A percentile compares a stretch with the other conserved stretches of the same genome.
Conservation (phyloP, 2,329 filamentous ascomycete genomes). For the Pseudogymnoascus sp. region DNA sequence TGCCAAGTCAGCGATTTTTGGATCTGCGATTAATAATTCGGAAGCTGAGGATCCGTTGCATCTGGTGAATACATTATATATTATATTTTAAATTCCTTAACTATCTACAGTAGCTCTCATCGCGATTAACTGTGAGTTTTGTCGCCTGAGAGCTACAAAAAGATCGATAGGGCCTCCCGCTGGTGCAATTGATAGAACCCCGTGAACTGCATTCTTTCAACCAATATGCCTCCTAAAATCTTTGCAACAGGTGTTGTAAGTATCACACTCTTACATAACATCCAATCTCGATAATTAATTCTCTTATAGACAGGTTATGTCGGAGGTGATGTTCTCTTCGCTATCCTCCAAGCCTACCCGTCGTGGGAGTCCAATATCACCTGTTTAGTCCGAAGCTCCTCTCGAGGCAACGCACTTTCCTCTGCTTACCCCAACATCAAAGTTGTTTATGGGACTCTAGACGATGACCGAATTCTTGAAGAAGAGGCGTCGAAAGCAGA, state of each 20-base stretch:
- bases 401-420: slow-evolving; percentile 22
- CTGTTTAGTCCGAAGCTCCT: slow-evolving; percentile 7
- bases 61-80: too few species aligned
- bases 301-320: slow-evolving; percentile 14
- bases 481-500: slow-evolving; percentile 27
- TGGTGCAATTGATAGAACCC: neutral
- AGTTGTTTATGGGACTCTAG: slow-evolving; percentile 24
- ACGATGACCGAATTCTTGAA: slow-evolving; percentile 23
- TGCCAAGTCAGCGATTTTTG: too few species aligned
- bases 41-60: too few species aligned
- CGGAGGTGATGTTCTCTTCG: slow-evolving; percentile 12
- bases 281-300: neutral
- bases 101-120: too few species aligned
- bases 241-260: neutral
- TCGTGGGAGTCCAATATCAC: slow-evolving; percentile 10
- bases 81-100: too few species aligned
- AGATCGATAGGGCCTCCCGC: too few species aligned
- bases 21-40: too few species aligned
- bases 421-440: slow-evolving; percentile 22
- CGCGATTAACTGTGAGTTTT: too few species aligned
- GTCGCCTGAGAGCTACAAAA: too few species aligned
- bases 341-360: slow-evolving; percentile 10
- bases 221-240: slow-evolving; percentile 3
- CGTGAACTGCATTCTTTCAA: slow-evolving; percentile 10
- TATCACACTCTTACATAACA: neutral